Evolutionary conservation across 1,139 yeast species (phyloP), one percentile per base, ranked within the genome.

Genomic region (Yamadazyma triangularis): DNA sequence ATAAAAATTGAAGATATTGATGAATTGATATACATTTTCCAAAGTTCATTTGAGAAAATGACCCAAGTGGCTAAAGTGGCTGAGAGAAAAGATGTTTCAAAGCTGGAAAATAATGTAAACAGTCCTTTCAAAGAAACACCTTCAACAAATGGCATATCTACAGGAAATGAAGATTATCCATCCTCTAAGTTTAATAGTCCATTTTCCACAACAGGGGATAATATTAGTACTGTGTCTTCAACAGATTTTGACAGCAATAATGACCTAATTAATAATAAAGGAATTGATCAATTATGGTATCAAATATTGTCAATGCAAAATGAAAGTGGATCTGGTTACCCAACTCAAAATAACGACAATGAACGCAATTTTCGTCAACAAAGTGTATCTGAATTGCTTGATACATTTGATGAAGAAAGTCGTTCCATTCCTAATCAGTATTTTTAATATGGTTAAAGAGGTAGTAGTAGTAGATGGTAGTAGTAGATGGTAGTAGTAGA

Each of bases 231-330:
- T n/a, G n/a, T n/a, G n/a, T 31, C 43, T 8, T 48, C 45, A 13
- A 27, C 35, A 8, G 55, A 49, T 24, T 52, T 44, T 22, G n/a
- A n/a, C n/a, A n/a, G n/a, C n/a, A n/a, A n/a, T n/a, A 23, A 46
- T n/a, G 44, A 51, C 22, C 44, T 47, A 19, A 39, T 58, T 6
- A 53, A 54, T 18, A 54, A 56, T 38, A 48, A 50, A 7, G 67
- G 61, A 24, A 53, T 64, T 25, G 73, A 66, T 38, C 50, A 56
- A 26, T 44, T 64, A 21, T 66, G 72, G 72, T 34, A 47, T 16
- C 63, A 58, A 36, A 51, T 64, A 46, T 32, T 18, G 6, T 18
- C 20, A 7, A 18, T 18, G 6, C 8, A 9, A 6, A 18, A 18
- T n/a, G n/a, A n/a, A n/a, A n/a, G n/a, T n/a, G n/a, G n/a, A n/a